phyloP scores from a whole-genome alignment of 768 basidiomycete species.

The Suillus tomentosus region DNA sequence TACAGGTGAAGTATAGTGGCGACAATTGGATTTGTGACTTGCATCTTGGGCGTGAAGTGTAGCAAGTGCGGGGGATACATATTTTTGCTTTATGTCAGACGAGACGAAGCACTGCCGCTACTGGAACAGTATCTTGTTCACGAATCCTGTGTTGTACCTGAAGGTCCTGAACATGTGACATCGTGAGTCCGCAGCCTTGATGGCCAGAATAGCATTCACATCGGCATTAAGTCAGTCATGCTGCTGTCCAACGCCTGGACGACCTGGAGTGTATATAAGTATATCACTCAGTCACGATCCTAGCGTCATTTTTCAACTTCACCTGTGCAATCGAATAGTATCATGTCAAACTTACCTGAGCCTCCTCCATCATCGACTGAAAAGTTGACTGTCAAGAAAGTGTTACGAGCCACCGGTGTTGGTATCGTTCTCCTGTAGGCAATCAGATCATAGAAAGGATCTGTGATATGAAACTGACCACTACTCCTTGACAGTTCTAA shows the following conservation, averaged over 20 bases:
- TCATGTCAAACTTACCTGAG: not conserved
- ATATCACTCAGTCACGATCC: not conserved
- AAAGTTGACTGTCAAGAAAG: not conserved
- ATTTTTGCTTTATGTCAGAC: no score
- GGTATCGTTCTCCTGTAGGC: not conserved
- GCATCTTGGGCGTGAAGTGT: conserved; percentile 1
- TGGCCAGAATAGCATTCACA: not conserved
- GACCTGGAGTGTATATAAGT: not conserved
- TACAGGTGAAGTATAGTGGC: not conserved
- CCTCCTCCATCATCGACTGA: not conserved
- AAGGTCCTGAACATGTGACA: not conserved
- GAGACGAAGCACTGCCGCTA: not conserved
- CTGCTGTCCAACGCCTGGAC: not conserved
- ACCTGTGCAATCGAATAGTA: not conserved
- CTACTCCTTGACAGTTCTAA: not conserved
- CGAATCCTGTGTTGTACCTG: not conserved
- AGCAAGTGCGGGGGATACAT: not conserved
- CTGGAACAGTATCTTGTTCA: no score
- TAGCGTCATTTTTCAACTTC: conserved; percentile 1
- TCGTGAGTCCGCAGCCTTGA: not conserved
- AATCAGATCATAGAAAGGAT: not conserved
- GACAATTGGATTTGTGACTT: not conserved
- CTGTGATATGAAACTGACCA: not conserved
- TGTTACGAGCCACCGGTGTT: not conserved
- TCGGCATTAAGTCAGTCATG: not conserved